Percentiles rank a stretch among this genome's conserved stretches.
Conservation (phyloP, 768 basidiomycete genomes). For the Boletales sp. region DNA sequence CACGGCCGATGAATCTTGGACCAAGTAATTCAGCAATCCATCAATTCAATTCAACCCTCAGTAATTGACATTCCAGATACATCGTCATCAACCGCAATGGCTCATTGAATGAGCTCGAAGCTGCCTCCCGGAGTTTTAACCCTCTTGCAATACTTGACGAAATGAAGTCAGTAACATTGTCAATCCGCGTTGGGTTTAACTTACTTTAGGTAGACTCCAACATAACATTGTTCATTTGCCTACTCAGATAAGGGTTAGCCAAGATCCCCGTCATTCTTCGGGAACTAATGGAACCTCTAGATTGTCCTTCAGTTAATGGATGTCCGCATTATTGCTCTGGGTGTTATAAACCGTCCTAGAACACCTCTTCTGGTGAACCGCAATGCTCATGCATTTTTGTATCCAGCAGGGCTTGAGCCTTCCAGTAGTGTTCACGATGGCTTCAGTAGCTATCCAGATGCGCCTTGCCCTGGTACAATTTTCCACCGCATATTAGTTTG, state of each 20-base stretch:
- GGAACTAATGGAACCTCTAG: constrained; percentile 33
- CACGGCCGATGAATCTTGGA: constrained; percentile 80
- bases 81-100: constrained; percentile 74
- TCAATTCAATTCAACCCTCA: neutral
- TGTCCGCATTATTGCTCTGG: constrained; percentile 69
- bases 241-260: constrained; percentile 60
- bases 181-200: neutral
- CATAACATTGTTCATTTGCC: constrained; percentile 64
- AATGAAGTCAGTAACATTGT: constrained; percentile 54
- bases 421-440: constrained; percentile 13
- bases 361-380: constrained; percentile 56
- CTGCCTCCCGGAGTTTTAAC: constrained; percentile 63
- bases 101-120: constrained; percentile 67
- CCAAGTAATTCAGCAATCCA: constrained; percentile 47
- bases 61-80: constrained; percentile 43
- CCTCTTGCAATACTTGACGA: constrained; percentile 68
- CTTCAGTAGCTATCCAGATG: neutral
- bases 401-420: constrained; percentile 60
- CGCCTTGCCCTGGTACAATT: constrained; percentile 10
- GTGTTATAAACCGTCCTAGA: constrained; percentile 56
- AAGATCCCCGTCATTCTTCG: constrained; percentile 1
- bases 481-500: neutral
- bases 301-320: constrained; percentile 68
- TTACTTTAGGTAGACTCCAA: constrained; percentile 49
- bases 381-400: constrained; percentile 66